Base-by-base conservation (phyloP, 495 filamentous ascomycete genomes). In the Aspergillus conjunctus region DNA sequence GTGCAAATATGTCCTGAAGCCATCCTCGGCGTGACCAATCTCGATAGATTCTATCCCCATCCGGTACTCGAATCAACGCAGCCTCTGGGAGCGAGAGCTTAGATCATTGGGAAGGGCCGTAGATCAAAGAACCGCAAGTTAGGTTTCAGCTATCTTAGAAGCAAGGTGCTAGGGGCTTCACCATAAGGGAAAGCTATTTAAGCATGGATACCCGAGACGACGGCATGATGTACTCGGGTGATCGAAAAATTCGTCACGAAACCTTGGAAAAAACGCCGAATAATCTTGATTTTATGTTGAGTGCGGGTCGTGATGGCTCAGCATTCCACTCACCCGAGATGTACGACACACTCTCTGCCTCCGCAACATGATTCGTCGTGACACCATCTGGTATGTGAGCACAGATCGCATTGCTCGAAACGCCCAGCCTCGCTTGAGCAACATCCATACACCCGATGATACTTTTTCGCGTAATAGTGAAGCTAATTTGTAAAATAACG, bases 21-120 rank as follows among this genome's bases (percentile, higher is more conserved):
- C 59, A 41, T 59, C 51, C 26, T 65, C 56, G 67, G 67, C 72
- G 81, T 66, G 62, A 54, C 59, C 56, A 44, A 61, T 18, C 22
- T 63, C 55, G 30, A 62, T 60, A 52, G 41, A 52, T 37, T 65
- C 62, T 39, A 52, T 18, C 20, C 62, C 62, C 61, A 65, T 68
- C 54, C 52, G 48, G 46, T 30, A 54, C 39, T 49, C 15, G n/a
- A 39, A 41, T 54, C 39, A 20, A 22, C 51, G 44, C 58, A 60
- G 32, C 12, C 20, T 49, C 21, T 54, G 18, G 12, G n/a, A 21
- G 30, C 31, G 51, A 44, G 9, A 48, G 18, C 18, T 54, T 50
- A 54, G 45, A 54, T 54, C 58, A 54, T 60, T 15, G 14, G 50
- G 44, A 50, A 30, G 20, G 21, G 44, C 12, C 1, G 20, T 18